These are phyloP conservation scores for Elsinoe arachidis DNA, from an alignment of 2,329 filamentous ascomycete genomes.

Conservation along the genomic window DNA sequence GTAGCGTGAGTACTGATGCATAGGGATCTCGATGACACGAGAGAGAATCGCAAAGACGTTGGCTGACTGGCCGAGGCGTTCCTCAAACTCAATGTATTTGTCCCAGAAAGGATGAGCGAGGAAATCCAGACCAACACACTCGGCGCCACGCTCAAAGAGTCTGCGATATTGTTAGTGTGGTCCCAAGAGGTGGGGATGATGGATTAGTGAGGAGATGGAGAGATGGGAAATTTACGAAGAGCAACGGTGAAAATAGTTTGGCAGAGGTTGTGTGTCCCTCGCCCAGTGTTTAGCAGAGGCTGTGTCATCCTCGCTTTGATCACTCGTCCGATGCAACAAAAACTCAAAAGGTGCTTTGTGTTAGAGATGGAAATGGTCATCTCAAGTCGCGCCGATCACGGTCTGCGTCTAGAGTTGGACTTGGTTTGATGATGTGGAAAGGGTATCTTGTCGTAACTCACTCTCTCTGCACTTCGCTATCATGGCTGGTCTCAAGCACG, in stretches of 20 bases:
- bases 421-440: constrained; percentile 42
- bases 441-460: constrained; percentile 70
- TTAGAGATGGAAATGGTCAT: background rate
- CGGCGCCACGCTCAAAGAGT: constrained; percentile 83
- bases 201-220: constrained; percentile 7
- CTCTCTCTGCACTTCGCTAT: constrained; percentile 94
- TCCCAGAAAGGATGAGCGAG: constrained; percentile 96
- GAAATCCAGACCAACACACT: constrained; percentile 83
- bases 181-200: constrained; percentile 7
- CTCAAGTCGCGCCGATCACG: constrained; percentile 10
- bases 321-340: constrained; percentile 34
- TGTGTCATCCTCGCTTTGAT: background rate
- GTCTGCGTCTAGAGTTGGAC: constrained; percentile 13
- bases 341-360: constrained; percentile 8
- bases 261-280: background rate
- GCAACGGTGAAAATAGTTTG: background rate
- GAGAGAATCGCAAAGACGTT: constrained; percentile 76
- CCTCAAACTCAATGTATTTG: constrained; percentile 96
- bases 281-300: background rate
- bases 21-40: constrained; percentile 78
- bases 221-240: constrained; percentile 10
- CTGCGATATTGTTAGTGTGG: constrained; percentile 38
- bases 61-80: constrained; percentile 74
- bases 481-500: constrained; percentile 96
- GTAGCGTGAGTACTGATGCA: constrained; percentile 93